Conservation (phyloP, 164 flowering plant species). For the Sedum album region DNA sequence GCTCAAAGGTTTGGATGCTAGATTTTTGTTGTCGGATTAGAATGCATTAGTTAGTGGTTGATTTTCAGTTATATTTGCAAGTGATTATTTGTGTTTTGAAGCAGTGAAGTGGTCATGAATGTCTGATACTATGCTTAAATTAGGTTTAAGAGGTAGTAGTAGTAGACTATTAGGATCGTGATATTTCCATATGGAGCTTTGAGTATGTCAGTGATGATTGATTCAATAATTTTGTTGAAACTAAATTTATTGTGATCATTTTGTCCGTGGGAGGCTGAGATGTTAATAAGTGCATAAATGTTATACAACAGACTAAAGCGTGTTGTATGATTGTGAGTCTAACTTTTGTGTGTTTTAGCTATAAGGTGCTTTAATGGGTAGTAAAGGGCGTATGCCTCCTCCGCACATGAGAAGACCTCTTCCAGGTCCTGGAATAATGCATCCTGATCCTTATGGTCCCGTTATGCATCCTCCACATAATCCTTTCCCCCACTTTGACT, state of each 20-base stretch:
- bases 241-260: background rate
- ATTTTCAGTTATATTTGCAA: background rate
- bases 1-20: background rate
- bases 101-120: background rate
- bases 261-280: background rate
- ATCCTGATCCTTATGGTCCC: constrained; percentile 61
- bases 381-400: constrained; percentile 75
- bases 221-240: background rate
- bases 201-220: background rate
- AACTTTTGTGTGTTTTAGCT: background rate
- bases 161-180: background rate
- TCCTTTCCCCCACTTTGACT: constrained; percentile 50
- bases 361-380: constrained; percentile 42
- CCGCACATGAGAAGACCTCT: constrained; percentile 54
- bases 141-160: background rate
- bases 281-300: background rate
- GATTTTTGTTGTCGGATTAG: background rate
- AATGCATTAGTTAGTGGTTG: background rate
- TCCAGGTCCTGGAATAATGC: constrained; percentile 53
- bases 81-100: background rate
- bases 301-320: background rate
- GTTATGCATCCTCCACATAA: constrained; percentile 46
- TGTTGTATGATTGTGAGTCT: background rate
- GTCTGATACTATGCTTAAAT: background rate
- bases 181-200: background rate